phyloP scores from a whole-genome alignment of 2,329 filamentous ascomycete species.

The Dactylellina haptotyla region DNA sequence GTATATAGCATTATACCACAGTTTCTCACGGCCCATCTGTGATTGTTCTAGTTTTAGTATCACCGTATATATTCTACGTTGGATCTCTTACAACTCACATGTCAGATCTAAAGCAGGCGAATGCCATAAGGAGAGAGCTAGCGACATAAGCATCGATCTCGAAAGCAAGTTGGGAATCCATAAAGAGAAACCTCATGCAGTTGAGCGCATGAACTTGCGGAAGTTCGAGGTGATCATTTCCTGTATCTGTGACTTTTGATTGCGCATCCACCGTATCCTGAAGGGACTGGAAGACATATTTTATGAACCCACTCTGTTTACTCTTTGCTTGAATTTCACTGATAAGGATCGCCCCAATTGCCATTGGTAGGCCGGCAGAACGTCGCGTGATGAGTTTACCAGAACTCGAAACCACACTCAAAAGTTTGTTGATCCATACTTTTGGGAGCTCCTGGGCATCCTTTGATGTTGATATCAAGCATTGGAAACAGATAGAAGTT shows the following conservation, averaged over 20 bases:
- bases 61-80: constrained; percentile 55
- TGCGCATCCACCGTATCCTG: constrained; percentile 58
- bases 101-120: constrained; percentile 78
- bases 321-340: constrained; percentile 64
- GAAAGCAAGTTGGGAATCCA: constrained; percentile 78
- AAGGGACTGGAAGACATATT: constrained; percentile 32
- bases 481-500: constrained; percentile 77
- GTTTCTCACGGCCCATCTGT: constrained; percentile 86
- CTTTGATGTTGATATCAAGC: constrained; percentile 68
- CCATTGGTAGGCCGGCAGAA: constrained; percentile 88
- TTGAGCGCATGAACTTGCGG: constrained; percentile 96
- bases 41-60: background rate
- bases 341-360: constrained; percentile 84
- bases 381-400: constrained; percentile 71
- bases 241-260: constrained; percentile 53
- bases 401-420: constrained; percentile 54
- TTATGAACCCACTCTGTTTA: constrained; percentile 17
- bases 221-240: constrained; percentile 67
- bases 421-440: constrained; percentile 55
- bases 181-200: constrained; percentile 90
- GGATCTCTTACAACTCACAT: constrained; percentile 68
- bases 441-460: constrained; percentile 64
- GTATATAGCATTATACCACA: constrained; percentile 89
- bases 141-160: constrained; percentile 79
- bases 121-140: constrained; percentile 79